Evolutionary conservation across 345 rosid species (phyloP).

Genomic region (Linum lewisii): DNA sequence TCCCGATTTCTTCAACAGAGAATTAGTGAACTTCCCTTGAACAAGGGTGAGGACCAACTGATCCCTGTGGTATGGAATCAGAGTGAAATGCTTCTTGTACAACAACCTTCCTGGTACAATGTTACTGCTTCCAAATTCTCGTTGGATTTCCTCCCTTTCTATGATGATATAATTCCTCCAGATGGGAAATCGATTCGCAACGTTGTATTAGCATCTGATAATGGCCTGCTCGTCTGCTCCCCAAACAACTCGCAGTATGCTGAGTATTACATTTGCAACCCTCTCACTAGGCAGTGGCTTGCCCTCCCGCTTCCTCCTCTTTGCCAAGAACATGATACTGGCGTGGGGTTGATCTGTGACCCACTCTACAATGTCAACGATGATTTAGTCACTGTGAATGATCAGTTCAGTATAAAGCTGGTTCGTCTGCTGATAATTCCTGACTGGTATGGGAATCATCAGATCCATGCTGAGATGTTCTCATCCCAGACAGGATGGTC

Average conservation of each 20-base stretch:
- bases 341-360: not conserved
- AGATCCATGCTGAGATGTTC: too few species aligned
- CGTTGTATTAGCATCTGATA: not conserved
- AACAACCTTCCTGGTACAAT: not conserved
- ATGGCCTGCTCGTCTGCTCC: not conserved
- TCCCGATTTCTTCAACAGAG: not conserved
- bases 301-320: not conserved
- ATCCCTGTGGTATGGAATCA: not conserved
- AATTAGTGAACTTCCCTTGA: not conserved
- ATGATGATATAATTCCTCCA: not conserved
- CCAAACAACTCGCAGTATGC: not conserved
- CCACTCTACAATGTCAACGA: not conserved
- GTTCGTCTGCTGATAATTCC: not conserved
- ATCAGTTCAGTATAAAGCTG: not conserved
- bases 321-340: not conserved
- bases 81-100: not conserved
- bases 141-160: not conserved
- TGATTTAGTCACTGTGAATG: not conserved
- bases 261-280: not conserved
- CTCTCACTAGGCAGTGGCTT: not conserved
- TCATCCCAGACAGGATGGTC: too few species aligned
- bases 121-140: not conserved
- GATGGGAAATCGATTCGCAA: not conserved
- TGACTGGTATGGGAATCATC: not conserved
- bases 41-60: not conserved